phyloP scores from a whole-genome alignment of 257 asterid genomes.

The Przewalskia tangutica region DNA sequence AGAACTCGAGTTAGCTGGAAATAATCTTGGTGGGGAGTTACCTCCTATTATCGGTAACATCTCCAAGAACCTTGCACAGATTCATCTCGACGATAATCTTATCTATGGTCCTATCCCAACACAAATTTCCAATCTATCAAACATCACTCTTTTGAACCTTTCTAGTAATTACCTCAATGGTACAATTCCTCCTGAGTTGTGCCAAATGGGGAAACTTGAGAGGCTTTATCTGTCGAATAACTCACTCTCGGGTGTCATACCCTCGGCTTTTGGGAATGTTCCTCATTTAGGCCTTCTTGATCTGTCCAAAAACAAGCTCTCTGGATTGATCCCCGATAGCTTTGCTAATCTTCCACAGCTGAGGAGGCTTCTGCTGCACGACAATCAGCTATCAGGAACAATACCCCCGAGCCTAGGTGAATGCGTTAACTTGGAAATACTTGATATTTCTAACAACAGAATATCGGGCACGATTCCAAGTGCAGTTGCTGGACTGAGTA shows the following conservation, averaged over 20 bases:
- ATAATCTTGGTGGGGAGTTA: conserved; percentile 54
- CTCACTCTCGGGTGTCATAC: conserved; percentile 50
- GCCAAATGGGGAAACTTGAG: conserved; percentile 45
- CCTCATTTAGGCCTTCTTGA: conserved; percentile 72
- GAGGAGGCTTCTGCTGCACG: conserved; percentile 41
- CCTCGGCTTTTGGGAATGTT: conserved; percentile 42
- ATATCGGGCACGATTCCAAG: conserved; percentile 57
- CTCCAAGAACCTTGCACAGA: conserved; percentile 37
- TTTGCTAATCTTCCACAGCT: conserved; percentile 56
- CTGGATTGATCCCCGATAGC: conserved; percentile 55
- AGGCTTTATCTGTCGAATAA: conserved; percentile 56
- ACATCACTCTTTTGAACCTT: conserved; percentile 58
- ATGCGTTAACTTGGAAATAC: conserved; percentile 59
- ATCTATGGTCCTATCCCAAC: conserved; percentile 59
- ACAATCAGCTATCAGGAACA: conserved; percentile 45
- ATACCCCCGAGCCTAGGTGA: conserved; percentile 58
- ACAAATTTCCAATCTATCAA: conserved; percentile 41
- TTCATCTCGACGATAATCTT: conserved; percentile 52
- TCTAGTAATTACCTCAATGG: conserved; percentile 65
- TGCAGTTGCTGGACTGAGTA: conserved; percentile 57
- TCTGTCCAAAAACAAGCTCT: conserved; percentile 61
- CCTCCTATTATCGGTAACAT: conserved; percentile 64
- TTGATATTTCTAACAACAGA: conserved; percentile 58
- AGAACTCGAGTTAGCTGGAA: conserved; percentile 69
- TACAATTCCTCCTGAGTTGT: conserved; percentile 47